Percentiles rank a stretch among this genome's conserved stretches.
Conservation (phyloP, 768 basidiomycete genomes). For the Hygrocybe coccinea region DNA sequence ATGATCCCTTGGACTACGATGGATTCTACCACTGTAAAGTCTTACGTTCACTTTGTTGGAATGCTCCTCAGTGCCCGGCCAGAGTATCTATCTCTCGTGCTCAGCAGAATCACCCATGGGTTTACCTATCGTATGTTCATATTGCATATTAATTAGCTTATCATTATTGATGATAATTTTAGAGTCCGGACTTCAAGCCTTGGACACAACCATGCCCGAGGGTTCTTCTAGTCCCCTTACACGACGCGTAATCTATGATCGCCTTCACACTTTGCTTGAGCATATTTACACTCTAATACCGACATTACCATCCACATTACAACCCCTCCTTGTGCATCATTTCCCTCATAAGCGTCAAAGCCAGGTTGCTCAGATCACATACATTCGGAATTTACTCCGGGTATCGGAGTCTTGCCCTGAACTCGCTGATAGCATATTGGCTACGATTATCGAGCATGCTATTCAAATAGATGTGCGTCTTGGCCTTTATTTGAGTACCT, state of each 20-base stretch:
- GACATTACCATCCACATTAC: conserved; percentile 81
- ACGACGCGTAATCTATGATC: conserved; percentile 76
- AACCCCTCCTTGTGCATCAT: conserved; percentile 74
- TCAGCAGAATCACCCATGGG: conserved; percentile 76
- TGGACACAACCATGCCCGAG: conserved; percentile 55
- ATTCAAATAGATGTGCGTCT: conserved; percentile 87
- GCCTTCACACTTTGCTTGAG: conserved; percentile 79
- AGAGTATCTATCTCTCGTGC: conserved; percentile 83
- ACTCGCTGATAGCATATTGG: conserved; percentile 75
- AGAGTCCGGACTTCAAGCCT: conserved; percentile 71
- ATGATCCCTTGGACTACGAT: conserved; percentile 90
- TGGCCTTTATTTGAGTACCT: neutral
- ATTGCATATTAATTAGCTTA: conserved; percentile 2
- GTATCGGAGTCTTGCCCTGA: conserved; percentile 86
- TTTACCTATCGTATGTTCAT: conserved; percentile 78
- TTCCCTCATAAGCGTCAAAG: conserved; percentile 94
- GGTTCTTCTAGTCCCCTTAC: conserved; percentile 68
- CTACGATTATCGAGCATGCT: conserved; percentile 86
- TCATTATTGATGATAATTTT: conserved; percentile 5
- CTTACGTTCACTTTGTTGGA: conserved; percentile 84
- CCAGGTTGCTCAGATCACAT: conserved; percentile 74
- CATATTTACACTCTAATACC: conserved; percentile 89
- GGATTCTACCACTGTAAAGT: conserved; percentile 78
- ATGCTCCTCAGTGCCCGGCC: conserved; percentile 89
- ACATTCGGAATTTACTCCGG: conserved; percentile 82